These are phyloP conservation scores for Suhomyces taliae DNA, from an alignment of 1,139 yeast species.

Conservation along the genomic window DNA sequence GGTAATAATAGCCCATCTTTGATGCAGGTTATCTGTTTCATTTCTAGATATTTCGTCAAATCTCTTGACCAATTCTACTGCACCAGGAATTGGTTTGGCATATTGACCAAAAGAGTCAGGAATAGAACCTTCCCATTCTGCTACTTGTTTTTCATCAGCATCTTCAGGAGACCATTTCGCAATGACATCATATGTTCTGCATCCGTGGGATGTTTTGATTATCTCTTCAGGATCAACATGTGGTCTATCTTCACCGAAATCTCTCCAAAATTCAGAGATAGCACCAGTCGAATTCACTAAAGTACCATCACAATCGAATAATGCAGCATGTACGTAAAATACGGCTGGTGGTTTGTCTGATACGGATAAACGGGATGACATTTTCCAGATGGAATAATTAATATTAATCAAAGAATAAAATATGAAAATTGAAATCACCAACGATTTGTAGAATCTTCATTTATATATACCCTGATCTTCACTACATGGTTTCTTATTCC, in stretches of 20 bases:
- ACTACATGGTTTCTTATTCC: neutral
- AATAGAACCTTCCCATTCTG: conserved; percentile 68
- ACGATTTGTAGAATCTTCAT: no score
- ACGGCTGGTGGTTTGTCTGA: conserved; percentile 44
- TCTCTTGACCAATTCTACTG: conserved; percentile 59
- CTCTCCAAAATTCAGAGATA: conserved; percentile 78
- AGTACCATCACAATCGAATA: conserved; percentile 86
- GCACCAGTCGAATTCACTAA: conserved; percentile 80
- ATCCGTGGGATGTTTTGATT: conserved; percentile 75
- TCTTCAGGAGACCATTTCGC: conserved; percentile 73
- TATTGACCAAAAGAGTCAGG: conserved; percentile 70
- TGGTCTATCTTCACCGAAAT: conserved; percentile 66
- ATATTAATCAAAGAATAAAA: neutral
- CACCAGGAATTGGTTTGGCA: conserved; percentile 76
- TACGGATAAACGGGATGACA: conserved; percentile 2
- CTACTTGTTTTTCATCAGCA: conserved; percentile 65
- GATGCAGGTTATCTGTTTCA: conserved; percentile 43
- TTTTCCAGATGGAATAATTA: neutral
- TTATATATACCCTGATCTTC: neutral
- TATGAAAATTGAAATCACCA: no score
- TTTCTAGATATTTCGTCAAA: conserved; percentile 44
- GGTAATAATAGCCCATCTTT: conserved; percentile 81
- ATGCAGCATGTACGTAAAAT: conserved; percentile 48
- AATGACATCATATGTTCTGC: conserved; percentile 77
- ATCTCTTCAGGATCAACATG: conserved; percentile 70